Base-by-base conservation (phyloP, 495 filamentous ascomycete species). In the Cercophora newfieldiana region DNA sequence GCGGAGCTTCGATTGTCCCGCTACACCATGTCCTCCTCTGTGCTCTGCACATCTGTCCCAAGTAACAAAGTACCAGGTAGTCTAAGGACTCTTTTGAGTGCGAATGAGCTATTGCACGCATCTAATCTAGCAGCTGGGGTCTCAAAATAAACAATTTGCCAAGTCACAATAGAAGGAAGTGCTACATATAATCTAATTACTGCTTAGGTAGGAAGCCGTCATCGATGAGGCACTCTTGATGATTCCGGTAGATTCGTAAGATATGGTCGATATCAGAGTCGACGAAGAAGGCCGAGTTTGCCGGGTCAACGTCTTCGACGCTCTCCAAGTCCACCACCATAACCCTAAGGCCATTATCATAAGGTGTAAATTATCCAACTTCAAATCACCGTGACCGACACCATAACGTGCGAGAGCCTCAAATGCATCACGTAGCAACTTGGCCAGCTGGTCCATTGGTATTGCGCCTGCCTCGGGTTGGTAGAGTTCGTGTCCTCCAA, bases 381-480 rank as follows among this genome's bases (percentile, higher is more conserved):
- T 55, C 51, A 55, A 55, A 55, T 55, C 51, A 55, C 18, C 51
- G 51, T 55, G 51, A 55, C 51, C 51, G 51, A 55, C 51, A 33
- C 22, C 55, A 29, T n/a, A 59, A 59, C 55, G 60, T 63, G 25
- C 48, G 44, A 63, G 24, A 48, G 60, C 44, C 60, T 63, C 49
- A 48, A 63, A 63, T 63, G 28, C 60, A 51, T 63, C 44, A 63
- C 48, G 48, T 31, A 53, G 60, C 44, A 51, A 24, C 60, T 48
- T 51, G 6, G 59, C 59, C 59, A 61, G 37, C 59, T 28, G 59
- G 59, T 63, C 60, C 60, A 48, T 48, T 48, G 49, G 60, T 33
- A 63, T 63, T 48, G 24, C 60, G 47, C 60, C 48, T 33, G 26
- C 60, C 44, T 63, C 60, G 44, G 60, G 60, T 63, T 63, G 12